Evolutionary conservation across 2,329 filamentous ascomycete species (phyloP), one percentile per base, ranked within the genome.

Genomic region (Lizonia empirigonia): DNA sequence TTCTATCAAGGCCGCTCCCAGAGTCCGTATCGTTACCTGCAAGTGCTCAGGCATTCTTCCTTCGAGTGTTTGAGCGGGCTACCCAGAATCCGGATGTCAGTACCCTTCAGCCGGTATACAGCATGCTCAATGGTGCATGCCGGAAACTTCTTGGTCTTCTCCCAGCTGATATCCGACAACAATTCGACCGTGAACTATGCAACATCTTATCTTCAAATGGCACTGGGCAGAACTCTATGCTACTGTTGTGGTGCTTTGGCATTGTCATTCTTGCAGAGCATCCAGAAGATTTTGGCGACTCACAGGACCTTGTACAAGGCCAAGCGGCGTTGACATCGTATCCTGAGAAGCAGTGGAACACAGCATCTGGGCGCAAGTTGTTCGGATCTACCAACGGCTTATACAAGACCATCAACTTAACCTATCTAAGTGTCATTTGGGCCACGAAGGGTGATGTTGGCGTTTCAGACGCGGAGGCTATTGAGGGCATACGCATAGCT

Each of bases 121-220:
- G 42, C 15, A 68, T 73, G 60, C 60, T 74, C 19, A 67, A 69
- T 48, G 72, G 72, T 36, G 70, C 71, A n/a, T 74, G 72, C 48
- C 50, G 57, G 18, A 60, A 62, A 3, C 62, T 74, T 2, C 50
- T 69, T 7, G 38, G 37, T 13, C 42, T 68, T 8, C 57, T 74
- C 16, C 55, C 68, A 2, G 12, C 54, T 4, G 60, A 64, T 5
- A 35, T 44, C 10, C 56, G 53, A 24, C 57, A 63, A 26, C 48
- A 53, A 9, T 68, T 72, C 18, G 69, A 73, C 23, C 48, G 59
- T 13, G 59, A 65, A 23, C 35, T 73, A 20, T 62, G 58, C 40
- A 55, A 61, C 5, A 65, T 72, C 18, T 45, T 73, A 0, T 62
- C 58, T 1, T 67, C 66, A 1, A 62, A 61, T 4, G 42, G 37